Percentiles rank a stretch among this genome's conserved stretches.
phyloP scores from a whole-genome alignment of 805 yeast genomes.

The Saccharomycopsis guyanensis region DNA sequence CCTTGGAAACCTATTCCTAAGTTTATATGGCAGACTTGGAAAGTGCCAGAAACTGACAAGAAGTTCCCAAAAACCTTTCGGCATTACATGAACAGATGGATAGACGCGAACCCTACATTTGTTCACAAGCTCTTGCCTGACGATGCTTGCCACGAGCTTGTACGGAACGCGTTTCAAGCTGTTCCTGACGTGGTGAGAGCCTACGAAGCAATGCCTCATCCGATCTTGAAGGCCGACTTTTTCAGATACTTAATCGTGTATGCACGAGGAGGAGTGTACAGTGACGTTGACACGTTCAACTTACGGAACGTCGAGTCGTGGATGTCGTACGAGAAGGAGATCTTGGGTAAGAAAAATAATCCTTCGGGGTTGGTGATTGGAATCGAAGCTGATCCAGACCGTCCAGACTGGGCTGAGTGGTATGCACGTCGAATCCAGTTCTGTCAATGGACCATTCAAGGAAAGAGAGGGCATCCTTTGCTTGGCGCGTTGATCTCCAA shows the following conservation, averaged over 20 bases:
- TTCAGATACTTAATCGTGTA: slow-evolving; percentile 79
- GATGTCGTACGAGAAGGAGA: slow-evolving; percentile 45
- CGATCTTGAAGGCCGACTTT: slow-evolving; percentile 85
- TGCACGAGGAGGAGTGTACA: slow-evolving; percentile 89
- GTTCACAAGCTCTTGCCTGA: slow-evolving; percentile 73
- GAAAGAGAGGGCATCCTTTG: slow-evolving; percentile 86
- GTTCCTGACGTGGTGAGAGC: slow-evolving; percentile 75
- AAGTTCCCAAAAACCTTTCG: slow-evolving; percentile 48
- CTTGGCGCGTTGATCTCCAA: slow-evolving; percentile 70
- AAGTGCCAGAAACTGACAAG: slow-evolving; percentile 49
- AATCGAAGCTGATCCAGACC: slow-evolving; percentile 93
- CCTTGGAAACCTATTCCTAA: slow-evolving; percentile 58
- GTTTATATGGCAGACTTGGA: slow-evolving; percentile 94
- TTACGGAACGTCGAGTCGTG: slow-evolving; percentile 68
- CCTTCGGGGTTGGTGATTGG: slow-evolving; percentile 79
- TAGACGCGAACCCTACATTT: slow-evolving; percentile 48
- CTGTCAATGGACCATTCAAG: slow-evolving; percentile 94
- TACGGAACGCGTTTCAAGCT: slow-evolving; percentile 51
- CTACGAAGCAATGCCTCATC: slow-evolving; percentile 67
- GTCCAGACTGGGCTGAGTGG: slow-evolving; percentile 90
- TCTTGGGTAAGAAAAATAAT: slow-evolving; percentile 20
- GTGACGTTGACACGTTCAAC: slow-evolving; percentile 81
- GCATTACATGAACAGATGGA: slow-evolving; percentile 57
- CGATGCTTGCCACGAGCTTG: slow-evolving; percentile 47
- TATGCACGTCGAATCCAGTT: slow-evolving; percentile 89